These are phyloP conservation scores for Neophaeococcomyces aloes DNA, from an alignment of 2,329 filamentous ascomycete species.

Conservation along the genomic window DNA sequence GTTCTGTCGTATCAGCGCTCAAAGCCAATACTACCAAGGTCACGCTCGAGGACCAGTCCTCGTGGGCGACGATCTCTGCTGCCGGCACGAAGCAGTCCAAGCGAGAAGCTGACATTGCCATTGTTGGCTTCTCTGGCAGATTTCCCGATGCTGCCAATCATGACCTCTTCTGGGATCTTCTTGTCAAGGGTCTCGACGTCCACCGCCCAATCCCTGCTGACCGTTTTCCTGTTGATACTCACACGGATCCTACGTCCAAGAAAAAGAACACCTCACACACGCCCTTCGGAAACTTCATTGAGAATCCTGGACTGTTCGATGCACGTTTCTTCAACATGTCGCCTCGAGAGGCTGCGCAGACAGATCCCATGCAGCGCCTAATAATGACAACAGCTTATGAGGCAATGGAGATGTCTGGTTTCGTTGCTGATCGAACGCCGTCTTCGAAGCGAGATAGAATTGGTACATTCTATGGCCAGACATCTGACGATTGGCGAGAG, in stretches of 20 bases:
- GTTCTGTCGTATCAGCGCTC: slow-evolving; percentile 44
- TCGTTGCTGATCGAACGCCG: slow-evolving; percentile 60
- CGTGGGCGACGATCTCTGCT: slow-evolving; percentile 29
- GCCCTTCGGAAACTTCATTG: slow-evolving; percentile 64
- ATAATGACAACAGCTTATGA: slow-evolving; percentile 69
- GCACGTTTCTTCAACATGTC: slow-evolving; percentile 85
- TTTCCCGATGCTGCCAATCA: slow-evolving; percentile 63
- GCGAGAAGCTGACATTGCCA: slow-evolving; percentile 62
- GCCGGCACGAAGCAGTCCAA: slow-evolving; percentile 27
- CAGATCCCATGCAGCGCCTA: slow-evolving; percentile 70
- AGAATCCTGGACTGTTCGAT: slow-evolving; percentile 67
- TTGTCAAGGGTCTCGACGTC: slow-evolving; percentile 65
- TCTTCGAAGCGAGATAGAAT: slow-evolving; percentile 56
- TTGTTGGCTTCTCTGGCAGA: slow-evolving; percentile 71
- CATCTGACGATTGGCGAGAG: slow-evolving; percentile 67
- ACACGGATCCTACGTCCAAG: slow-evolving; percentile 62
- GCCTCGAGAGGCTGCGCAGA: slow-evolving; percentile 66
- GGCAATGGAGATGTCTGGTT: slow-evolving; percentile 70
- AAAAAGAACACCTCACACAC: slow-evolving; percentile 66
- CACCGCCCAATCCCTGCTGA: slow-evolving; percentile 52
- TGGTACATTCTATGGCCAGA: slow-evolving; percentile 65
- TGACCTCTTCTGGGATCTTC: slow-evolving; percentile 63
- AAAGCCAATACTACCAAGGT: slow-evolving; percentile 30
- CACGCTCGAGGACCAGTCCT: slow-evolving; percentile 27
- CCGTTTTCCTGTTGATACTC: slow-evolving; percentile 62